A percentile compares a stretch with the other conserved stretches of the same genome.
These are phyloP conservation scores for Pyronema omphalodes DNA, from an alignment of 495 filamentous ascomycete species.

Conservation along the genomic window DNA sequence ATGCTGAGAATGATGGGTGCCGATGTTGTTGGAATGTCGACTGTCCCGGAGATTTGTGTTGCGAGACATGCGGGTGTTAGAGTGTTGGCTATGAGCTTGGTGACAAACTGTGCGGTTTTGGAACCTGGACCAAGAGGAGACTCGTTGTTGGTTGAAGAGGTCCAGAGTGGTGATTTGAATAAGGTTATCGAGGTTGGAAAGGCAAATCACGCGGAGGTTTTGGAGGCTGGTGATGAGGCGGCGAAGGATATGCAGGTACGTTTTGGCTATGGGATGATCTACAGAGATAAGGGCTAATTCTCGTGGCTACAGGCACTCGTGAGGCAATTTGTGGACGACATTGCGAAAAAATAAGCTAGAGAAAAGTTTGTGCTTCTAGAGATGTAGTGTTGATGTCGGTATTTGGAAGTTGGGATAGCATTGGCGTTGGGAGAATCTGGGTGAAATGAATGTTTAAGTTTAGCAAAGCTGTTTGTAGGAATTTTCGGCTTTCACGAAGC, in stretches of 20 bases:
- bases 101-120: conserved; percentile 56
- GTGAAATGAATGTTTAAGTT: too few species aligned
- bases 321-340: conserved; percentile 20
- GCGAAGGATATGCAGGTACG: conserved; percentile 46
- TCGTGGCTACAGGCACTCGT: conserved; percentile 11
- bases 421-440: too few species aligned
- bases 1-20: conserved; percentile 49
- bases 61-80: conserved; percentile 51
- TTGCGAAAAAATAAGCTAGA: background rate
- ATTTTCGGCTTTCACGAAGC: too few species aligned
- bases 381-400: too few species aligned
- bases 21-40: conserved; percentile 64
- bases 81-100: conserved; percentile 55
- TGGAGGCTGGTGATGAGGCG: conserved; percentile 43
- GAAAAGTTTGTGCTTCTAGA: too few species aligned
- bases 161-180: conserved; percentile 32
- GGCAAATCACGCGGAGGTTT: conserved; percentile 55
- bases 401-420: too few species aligned
- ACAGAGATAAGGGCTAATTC: background rate
- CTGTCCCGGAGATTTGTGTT: conserved; percentile 57
- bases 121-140: conserved; percentile 46
- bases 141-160: conserved; percentile 24
- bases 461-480: too few species aligned
- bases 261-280: background rate
- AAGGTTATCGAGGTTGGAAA: conserved; percentile 42